Evolutionary conservation across 139 green algal species (phyloP).

Genomic region (Diplosphaera chodatii): DNA sequence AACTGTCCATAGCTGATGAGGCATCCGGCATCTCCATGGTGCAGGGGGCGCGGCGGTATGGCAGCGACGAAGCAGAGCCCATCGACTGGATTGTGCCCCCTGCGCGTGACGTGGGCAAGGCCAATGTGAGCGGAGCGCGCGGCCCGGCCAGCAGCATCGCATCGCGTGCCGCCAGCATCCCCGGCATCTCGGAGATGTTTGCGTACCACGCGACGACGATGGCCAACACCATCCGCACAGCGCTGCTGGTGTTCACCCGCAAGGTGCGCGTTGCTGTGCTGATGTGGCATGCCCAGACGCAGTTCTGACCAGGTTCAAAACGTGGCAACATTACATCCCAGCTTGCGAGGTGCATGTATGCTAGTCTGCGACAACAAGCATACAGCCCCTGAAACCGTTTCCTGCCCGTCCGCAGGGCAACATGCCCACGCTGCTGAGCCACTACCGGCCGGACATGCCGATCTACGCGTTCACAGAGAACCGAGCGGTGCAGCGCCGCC

Average conservation of each 20-base stretch:
- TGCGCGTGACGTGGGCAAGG: not conserved
- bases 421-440: constrained; percentile 77
- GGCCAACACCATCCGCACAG: constrained; percentile 75
- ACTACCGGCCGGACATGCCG: constrained; percentile 72
- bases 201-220: constrained; percentile 81
- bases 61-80: constrained; percentile 50
- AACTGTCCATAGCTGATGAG: no score
- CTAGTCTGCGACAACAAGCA: no score
- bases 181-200: constrained; percentile 69
- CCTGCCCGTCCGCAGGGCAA: constrained; percentile 36
- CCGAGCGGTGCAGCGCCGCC: constrained; percentile 61
- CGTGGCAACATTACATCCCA: no score
- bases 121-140: not conserved
- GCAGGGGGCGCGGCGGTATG: constrained; percentile 56
- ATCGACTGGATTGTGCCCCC: constrained; percentile 65
- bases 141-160: constrained; percentile 15
- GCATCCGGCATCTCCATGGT: no score
- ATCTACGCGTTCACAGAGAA: constrained; percentile 85
- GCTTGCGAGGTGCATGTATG: no score
- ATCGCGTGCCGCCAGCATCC: not conserved
- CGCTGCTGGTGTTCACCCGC: constrained; percentile 42
- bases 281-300: no score
- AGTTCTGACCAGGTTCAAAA: no score
- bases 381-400: no score
- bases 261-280: constrained; percentile 27